These are phyloP conservation scores for Citrullus colocynthis DNA, from an alignment of 306 rosid genomes.

Conservation along the genomic window DNA sequence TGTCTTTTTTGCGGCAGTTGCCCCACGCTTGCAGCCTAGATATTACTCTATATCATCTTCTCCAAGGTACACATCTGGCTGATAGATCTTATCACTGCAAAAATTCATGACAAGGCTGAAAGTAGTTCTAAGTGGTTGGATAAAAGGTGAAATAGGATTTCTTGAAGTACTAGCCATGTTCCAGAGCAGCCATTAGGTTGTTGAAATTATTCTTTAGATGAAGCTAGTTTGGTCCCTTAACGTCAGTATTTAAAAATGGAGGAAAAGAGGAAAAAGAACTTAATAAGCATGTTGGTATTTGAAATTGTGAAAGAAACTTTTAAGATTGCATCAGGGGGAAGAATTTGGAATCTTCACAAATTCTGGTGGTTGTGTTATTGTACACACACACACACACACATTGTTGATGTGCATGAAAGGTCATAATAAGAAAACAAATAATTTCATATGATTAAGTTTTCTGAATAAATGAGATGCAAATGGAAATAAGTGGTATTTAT, in stretches of 20 bases:
- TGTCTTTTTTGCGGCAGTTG: constrained; percentile 87
- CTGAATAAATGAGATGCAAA: neutral
- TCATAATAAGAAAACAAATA: neutral
- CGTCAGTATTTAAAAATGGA: neutral
- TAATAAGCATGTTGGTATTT: neutral
- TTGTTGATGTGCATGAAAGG: neutral
- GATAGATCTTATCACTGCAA: neutral
- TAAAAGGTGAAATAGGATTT: neutral
- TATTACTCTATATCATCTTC: constrained; percentile 97
- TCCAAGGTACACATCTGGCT: constrained; percentile 42
- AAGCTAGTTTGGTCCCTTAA: neutral
- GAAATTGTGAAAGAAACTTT: neutral
- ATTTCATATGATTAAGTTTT: neutral
- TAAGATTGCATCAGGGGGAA: neutral
- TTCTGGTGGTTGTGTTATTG: neutral
- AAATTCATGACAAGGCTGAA: neutral
- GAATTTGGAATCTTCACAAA: neutral
- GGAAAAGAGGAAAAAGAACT: neutral
- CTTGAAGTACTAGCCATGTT: neutral
- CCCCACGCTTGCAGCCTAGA: constrained; percentile 89
- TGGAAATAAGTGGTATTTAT: neutral
- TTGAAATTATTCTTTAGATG: neutral
- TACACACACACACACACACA: neutral
- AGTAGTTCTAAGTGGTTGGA: neutral
- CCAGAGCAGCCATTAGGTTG: neutral